phyloP scores from a whole-genome alignment of 169 alveolate species.

The Cyclospora cayetanensis region DNA sequence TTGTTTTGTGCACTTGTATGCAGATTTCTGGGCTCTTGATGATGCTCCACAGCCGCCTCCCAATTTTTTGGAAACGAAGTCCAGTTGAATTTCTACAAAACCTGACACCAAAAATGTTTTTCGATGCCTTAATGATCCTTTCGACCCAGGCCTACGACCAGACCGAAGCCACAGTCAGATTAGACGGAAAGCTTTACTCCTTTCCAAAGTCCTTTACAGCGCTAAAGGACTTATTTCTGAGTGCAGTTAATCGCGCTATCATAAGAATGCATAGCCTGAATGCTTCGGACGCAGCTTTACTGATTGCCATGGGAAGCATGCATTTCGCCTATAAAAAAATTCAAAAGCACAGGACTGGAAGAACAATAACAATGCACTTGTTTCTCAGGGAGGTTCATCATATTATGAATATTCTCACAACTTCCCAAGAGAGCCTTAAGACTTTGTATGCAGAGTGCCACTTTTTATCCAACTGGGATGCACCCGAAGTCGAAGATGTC shows the following conservation, averaged over 20 bases:
- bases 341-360: constrained; percentile 59
- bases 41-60: constrained; percentile 53
- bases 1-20: too few species aligned
- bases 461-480: neutral
- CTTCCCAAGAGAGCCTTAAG: neutral
- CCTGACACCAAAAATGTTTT: constrained; percentile 63
- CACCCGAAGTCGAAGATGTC: neutral
- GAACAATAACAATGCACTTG: constrained; percentile 50
- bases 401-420: neutral
- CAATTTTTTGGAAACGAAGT: constrained; percentile 48
- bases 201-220: constrained; percentile 47
- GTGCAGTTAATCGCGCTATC: constrained; percentile 37
- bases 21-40: constrained; percentile 45
- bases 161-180: neutral
- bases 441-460: constrained; percentile 23
- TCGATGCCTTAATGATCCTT: constrained; percentile 10
- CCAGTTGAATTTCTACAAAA: constrained; percentile 21
- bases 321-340: constrained; percentile 67
- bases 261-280: constrained; percentile 40
- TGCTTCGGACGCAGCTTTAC: constrained; percentile 52
- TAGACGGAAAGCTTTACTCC: constrained; percentile 54
- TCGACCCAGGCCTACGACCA: constrained; percentile 39
- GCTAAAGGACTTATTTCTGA: constrained; percentile 5
- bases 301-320: constrained; percentile 34
- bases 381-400: constrained; percentile 37